Base-by-base conservation (phyloP, 208 protist species). In the Giardia muris region DNA sequence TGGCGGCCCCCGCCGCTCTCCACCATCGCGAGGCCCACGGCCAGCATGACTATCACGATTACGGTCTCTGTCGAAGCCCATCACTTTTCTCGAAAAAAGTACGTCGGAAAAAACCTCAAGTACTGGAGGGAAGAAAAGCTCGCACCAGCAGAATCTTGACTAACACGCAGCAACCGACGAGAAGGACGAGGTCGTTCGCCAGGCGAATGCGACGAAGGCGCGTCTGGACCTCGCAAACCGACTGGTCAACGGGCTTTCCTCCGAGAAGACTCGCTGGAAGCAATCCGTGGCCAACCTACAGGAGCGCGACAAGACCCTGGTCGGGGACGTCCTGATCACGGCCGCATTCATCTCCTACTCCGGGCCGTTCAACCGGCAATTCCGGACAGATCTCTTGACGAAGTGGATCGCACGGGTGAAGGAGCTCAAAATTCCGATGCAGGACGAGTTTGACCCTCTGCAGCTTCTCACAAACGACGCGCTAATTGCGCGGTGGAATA, bases 321-420 rank as follows among this genome's bases (percentile, higher is more conserved):
- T 98, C 10, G 98, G 98, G 48, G 97, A 99, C 94, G 97, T 99
- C 48, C 95, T 99, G 91, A 94, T 99, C 30, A 95, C 96, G 4
- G 95, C 97, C 0, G 97, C 98, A 0, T 99, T 99, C 92, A 95
- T 99, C 86, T 98, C 97, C 43, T 99, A 99, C 95, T 97, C 98
- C 93, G 98, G 98, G 67, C 96, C 97, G 47, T 99, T 99, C 95
- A 98, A 97, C 92, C 97, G 67, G 0, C 2, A 88, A 0, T 94
- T 87, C 47, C 2, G 93, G 10, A 0, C 46, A 10, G 30, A 89
- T 10, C 1, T 94, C 0, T 39, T 93, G 1, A 46, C 89, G 10
- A 0, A 48, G 0, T 94, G 92, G 93, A 93, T 91, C 22, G n/a
- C 22, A 1, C 19, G n/a, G 4, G 0, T 92, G 0, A 93, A 93